These are phyloP conservation scores for thale cress (Arabidopsis thaliana) DNA, from an alignment of 345 rosid species.

Conservation along the genomic window DNA sequence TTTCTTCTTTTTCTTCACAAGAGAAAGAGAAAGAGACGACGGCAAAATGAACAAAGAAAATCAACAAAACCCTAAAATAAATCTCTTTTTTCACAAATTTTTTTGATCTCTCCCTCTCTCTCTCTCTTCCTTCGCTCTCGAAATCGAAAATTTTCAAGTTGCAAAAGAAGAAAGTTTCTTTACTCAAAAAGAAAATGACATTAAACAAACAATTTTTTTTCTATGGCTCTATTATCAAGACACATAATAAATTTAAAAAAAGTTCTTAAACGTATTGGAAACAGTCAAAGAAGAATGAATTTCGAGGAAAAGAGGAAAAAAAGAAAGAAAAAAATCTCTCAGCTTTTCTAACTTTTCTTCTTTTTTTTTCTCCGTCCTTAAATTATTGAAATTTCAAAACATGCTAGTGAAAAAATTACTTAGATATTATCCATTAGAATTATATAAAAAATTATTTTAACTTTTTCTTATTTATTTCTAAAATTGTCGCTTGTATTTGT, in stretches of 20 bases:
- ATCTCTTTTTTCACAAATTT: neutral
- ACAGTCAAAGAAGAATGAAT: slow-evolving; percentile 40
- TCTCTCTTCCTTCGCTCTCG: neutral
- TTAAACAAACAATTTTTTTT: slow-evolving; percentile 24
- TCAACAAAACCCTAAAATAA: slow-evolving; percentile 34
- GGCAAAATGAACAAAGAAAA: slow-evolving; percentile 1
- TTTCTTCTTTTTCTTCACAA: neutral
- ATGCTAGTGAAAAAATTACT: neutral
- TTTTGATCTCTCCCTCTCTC: neutral
- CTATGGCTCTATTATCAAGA: slow-evolving; percentile 38
- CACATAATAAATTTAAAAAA: neutral
- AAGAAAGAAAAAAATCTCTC: neutral
- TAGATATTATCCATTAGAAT: neutral
- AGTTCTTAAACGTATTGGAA: slow-evolving; percentile 42
- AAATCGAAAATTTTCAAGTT: slow-evolving; percentile 34
- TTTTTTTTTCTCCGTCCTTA: neutral
- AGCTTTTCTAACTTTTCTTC: neutral
- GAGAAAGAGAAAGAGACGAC: slow-evolving; percentile 14
- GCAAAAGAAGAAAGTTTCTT: slow-evolving; percentile 44
- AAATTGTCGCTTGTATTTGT: neutral
- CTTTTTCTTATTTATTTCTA: neutral
- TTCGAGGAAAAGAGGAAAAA: slow-evolving; percentile 38
- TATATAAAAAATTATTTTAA: too few species aligned
- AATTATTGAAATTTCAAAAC: slow-evolving; percentile 16
- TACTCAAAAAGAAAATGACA: slow-evolving; percentile 40